phyloP scores from a whole-genome alignment of 805 yeast genomes.

The Hanseniaspora lachancei region DNA sequence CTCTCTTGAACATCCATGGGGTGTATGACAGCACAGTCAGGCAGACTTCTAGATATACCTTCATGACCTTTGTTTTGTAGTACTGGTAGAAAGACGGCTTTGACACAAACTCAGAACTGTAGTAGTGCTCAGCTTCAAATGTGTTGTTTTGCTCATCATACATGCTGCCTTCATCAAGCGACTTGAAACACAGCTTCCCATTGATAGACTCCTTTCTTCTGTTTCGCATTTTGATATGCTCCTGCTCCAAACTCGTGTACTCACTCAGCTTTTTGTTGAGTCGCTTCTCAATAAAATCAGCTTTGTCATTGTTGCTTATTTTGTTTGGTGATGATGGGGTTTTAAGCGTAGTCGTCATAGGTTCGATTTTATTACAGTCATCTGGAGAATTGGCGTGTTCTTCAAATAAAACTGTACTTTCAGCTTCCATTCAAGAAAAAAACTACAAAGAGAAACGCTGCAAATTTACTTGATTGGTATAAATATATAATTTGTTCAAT shows the following conservation, averaged over 20 bases:
- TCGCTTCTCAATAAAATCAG: not conserved
- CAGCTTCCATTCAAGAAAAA: no score
- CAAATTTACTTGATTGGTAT: no score
- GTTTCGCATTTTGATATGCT: not conserved
- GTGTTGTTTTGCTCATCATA: not conserved
- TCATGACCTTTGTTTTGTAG: conserved; percentile 8
- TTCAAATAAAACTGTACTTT: no score
- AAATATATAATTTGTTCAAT: no score
- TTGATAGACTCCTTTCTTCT: not conserved
- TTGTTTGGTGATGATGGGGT: not conserved
- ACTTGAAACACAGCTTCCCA: not conserved
- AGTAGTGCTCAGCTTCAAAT: not conserved
- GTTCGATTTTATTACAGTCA: not conserved
- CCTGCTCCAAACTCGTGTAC: conserved; percentile 1
- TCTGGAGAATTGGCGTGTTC: no score
- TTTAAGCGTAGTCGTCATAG: not conserved
- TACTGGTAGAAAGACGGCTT: conserved; percentile 3
- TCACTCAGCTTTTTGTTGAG: not conserved
- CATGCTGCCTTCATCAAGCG: not conserved
- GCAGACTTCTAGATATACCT: conserved; percentile 1
- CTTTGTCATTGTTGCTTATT: not conserved
- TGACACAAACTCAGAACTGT: not conserved
- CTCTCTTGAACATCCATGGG: not conserved
- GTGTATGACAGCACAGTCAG: conserved; percentile 5
- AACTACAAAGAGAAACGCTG: no score